Evolutionary conservation across 805 yeast genomes (phyloP), one percentile per base, ranked within the genome.

Genomic region (Candida rishiriensis): DNA sequence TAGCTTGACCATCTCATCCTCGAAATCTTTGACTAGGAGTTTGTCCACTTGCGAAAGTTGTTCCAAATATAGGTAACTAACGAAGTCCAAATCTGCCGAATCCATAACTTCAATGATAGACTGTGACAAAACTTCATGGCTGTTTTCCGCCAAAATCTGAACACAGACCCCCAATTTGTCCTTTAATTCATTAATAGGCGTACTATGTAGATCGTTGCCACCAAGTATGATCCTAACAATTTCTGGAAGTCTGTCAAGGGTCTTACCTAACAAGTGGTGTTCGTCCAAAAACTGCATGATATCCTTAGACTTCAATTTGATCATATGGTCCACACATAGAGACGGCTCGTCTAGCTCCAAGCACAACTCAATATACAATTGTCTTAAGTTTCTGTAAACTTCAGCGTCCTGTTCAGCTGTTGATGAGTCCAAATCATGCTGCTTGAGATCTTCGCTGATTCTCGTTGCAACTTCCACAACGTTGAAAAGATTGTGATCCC

Each of bases 51-150:
- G 58, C 11, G 73, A 70, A n/a, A 88, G 64, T 50, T 70, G 68
- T 46, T 82, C 83, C 36, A 93, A 64, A 53, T 85, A 87, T 16
- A 86, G 64, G 53, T 78, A 88, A 39, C 78, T 75, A 7, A 88
- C 64, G 28, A 76, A 64, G 29, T 76, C 69, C 31, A 82, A 56
- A 1, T 66, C 63, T 1, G 68, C 54, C 1, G 64, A 50, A 14
- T 69, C 57, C 57, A 88, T 70, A 21, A 75, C 51, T 0, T 68
- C 51, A 0, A 88, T 62, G 0, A 91, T 67, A 2, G 64, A 59
- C 1, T 57, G 52, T 0, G 95, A 85, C 2, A 71, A 50, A 3
- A 90, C 64, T 54, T 85, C 88, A 52, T 82, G 85, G 36, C 88
- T 69, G 39, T 78, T 78, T 10, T 75, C 78, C 3, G 83, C 82